Evolutionary conservation across 2,329 filamentous ascomycete genomes (phyloP).

Genomic region (Phaeosphaeriaceae sp.): DNA sequence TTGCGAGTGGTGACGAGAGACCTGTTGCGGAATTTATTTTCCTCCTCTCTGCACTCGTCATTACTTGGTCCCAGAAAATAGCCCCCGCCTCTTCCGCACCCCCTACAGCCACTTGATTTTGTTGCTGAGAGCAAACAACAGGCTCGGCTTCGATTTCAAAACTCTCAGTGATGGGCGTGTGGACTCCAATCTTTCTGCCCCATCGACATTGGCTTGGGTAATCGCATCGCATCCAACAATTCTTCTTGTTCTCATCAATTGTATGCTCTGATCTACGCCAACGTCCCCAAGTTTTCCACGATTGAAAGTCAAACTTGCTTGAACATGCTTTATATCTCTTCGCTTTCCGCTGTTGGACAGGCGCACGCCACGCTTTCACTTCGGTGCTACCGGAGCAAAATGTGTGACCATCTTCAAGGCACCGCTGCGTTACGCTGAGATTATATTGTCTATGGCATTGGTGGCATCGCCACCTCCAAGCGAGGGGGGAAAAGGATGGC

Average conservation of each 20-base stretch:
- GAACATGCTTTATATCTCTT: slow-evolving; percentile 52
- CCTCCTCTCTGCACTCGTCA: slow-evolving; percentile 34
- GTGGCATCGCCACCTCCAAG: slow-evolving; percentile 63
- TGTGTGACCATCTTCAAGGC: slow-evolving; percentile 60
- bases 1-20: slow-evolving; percentile 23
- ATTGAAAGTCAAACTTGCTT: slow-evolving; percentile 60
- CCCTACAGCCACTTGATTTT: slow-evolving; percentile 7
- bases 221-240: slow-evolving; percentile 55
- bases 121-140: slow-evolving; percentile 1
- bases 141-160: slow-evolving; percentile 6
- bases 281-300: slow-evolving; percentile 56
- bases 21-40: slow-evolving; percentile 11
- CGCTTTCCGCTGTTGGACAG: slow-evolving; percentile 6
- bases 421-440: slow-evolving; percentile 58
- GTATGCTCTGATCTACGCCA: slow-evolving; percentile 46
- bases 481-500: slow-evolving; percentile 39
- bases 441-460: slow-evolving; percentile 56
- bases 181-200: slow-evolving; percentile 37
- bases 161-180: slow-evolving; percentile 23
- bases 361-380: slow-evolving; percentile 41
- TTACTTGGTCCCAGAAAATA: slow-evolving; percentile 33
- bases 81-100: slow-evolving; percentile 9
- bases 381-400: slow-evolving; percentile 59
- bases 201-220: slow-evolving; percentile 56
- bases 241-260: slow-evolving; percentile 15